A percentile compares a stretch with the other conserved stretches of the same genome.
phyloP scores from a whole-genome alignment of 345 rosid genomes.

The Euphorbia tirucalli region DNA sequence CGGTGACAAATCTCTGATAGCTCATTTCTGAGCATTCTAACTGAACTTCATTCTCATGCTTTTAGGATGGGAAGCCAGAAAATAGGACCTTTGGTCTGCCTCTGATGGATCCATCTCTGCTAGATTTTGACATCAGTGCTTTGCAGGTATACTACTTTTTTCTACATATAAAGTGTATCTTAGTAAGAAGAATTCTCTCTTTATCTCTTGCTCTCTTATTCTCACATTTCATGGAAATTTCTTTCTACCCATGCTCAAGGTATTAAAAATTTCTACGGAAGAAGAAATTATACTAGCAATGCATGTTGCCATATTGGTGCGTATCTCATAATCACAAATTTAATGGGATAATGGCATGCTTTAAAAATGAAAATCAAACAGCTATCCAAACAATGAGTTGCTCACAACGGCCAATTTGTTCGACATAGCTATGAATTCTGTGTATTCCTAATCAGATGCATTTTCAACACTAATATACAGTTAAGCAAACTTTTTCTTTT shows the following conservation, averaged over 20 bases:
- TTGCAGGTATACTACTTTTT: conserved; percentile 65
- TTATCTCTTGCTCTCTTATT: no score
- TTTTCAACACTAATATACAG: neutral
- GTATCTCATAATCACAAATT: neutral
- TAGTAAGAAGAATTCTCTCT: conserved; percentile 4
- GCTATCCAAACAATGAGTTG: neutral
- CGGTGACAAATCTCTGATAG: conserved; percentile 27
- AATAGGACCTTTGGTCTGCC: conserved; percentile 51
- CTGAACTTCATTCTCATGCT: conserved; percentile 25
- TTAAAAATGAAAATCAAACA: neutral
- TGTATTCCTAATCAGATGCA: neutral
- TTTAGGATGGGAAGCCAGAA: conserved; percentile 58
- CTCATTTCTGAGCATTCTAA: conserved; percentile 10
- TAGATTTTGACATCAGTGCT: conserved; percentile 54
- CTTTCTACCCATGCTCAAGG: neutral
- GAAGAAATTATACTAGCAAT: neutral
- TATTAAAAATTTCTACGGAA: neutral
- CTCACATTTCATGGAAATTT: neutral
- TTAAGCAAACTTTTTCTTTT: no score
- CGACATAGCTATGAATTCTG: neutral
- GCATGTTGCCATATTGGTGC: neutral
- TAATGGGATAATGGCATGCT: neutral
- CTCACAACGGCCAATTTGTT: neutral
- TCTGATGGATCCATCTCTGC: conserved; percentile 47
- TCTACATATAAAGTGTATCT: conserved; percentile 12